Percentiles rank a stretch among this genome's conserved stretches.
Evolutionary conservation across 1,284 basidiomycete species (phyloP).

Genomic region (Cyathus olla): DNA sequence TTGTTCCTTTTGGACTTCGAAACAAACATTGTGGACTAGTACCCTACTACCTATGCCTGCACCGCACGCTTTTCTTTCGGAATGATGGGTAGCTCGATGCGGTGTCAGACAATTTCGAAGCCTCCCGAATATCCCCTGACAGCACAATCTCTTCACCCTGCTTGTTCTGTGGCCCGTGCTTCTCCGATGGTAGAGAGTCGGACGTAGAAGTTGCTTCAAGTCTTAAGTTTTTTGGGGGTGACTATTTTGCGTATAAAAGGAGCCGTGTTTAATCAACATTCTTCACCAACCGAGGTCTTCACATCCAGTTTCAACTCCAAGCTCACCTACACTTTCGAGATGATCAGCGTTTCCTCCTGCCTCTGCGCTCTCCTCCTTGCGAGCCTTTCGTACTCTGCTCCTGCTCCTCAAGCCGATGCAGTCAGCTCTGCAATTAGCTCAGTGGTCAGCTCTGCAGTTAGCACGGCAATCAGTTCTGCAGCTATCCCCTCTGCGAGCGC

Average conservation of each 20-base stretch:
- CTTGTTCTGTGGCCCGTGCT: too few species aligned
- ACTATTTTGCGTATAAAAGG: constrained; percentile 19
- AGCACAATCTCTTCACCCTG: too few species aligned
- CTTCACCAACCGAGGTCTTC: constrained; percentile 8
- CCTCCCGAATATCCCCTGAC: too few species aligned
- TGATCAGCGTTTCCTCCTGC: constrained; percentile 38
- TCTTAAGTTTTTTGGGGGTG: too few species aligned
- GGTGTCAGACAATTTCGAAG: too few species aligned
- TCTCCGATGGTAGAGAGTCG: too few species aligned
- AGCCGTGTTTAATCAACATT: background rate
- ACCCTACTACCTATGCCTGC: too few species aligned
- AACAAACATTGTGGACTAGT: too few species aligned
- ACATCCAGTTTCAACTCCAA: constrained; percentile 2
- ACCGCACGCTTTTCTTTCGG: too few species aligned
- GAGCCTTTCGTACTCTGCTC: constrained; percentile 27
- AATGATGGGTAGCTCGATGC: too few species aligned
- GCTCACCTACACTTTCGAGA: constrained; percentile 9
- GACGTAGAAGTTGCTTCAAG: too few species aligned
- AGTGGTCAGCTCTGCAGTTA: constrained; percentile 10
- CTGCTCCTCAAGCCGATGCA: constrained; percentile 13
- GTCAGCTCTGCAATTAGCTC: constrained; percentile 19
- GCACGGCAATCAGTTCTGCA: constrained; percentile 13
- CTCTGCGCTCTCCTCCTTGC: constrained; percentile 43
- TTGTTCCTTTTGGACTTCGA: too few species aligned
- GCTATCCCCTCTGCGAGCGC: constrained; percentile 17